Percentiles rank a stretch among this genome's conserved stretches.
phyloP scores from a whole-genome alignment of 1,284 basidiomycete genomes.

The Malassezia restricta region DNA sequence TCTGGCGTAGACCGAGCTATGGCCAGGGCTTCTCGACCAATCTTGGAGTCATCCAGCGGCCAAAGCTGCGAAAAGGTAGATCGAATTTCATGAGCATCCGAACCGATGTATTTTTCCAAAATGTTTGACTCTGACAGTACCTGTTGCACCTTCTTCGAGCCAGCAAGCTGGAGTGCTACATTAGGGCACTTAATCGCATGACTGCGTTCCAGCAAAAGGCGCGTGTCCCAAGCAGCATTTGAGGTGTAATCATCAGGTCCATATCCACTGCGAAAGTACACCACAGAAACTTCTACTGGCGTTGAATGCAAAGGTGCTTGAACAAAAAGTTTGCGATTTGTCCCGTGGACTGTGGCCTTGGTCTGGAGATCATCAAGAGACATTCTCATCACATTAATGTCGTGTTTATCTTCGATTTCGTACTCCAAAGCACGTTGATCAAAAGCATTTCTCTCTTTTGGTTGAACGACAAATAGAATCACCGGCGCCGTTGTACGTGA shows the following conservation, averaged over 20 bases:
- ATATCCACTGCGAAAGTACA: conserved; percentile 83
- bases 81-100: conserved; percentile 12
- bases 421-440: conserved; percentile 85
- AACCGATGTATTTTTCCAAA: conserved; percentile 56
- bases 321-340: background rate
- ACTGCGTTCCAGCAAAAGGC: conserved; percentile 65
- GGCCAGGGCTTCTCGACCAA: conserved; percentile 50
- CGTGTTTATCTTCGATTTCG: conserved; percentile 58
- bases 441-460: conserved; percentile 84
- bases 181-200: conserved; percentile 84
- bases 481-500: conserved; percentile 16
- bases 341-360: conserved; percentile 6
- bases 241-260: conserved; percentile 68
- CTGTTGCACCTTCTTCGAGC: conserved; percentile 91
- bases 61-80: conserved; percentile 33
- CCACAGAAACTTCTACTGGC: conserved; percentile 59
- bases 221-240: conserved; percentile 56
- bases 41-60: conserved; percentile 48
- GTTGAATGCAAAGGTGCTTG: background rate
- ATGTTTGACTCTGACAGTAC: conserved; percentile 64
- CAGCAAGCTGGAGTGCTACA: conserved; percentile 80
- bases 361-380: conserved; percentile 25
- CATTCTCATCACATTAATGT: conserved; percentile 23
- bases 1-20: conserved; percentile 53
- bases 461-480: conserved; percentile 79